Evolutionary conservation across 306 rosid species (phyloP).

Genomic region (Cajanus cajan): DNA sequence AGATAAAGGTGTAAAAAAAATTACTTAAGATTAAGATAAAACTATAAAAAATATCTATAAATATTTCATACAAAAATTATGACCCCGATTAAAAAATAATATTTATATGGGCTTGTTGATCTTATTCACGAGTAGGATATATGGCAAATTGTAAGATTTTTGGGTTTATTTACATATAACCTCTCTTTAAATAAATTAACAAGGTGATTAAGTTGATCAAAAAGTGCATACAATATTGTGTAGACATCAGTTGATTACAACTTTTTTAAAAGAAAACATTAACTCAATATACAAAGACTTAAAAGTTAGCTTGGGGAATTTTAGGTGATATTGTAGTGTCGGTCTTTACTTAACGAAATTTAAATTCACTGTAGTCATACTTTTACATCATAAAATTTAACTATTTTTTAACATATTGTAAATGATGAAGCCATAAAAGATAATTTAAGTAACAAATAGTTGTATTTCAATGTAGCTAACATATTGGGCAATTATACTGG

Average conservation of each 20-base stretch:
- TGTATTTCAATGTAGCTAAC: background rate
- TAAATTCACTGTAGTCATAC: background rate
- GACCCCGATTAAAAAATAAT: no score
- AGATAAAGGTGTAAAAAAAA: background rate
- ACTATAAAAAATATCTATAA: no score
- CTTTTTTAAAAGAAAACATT: background rate
- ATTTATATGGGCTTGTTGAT: background rate
- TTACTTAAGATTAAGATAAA: no score
- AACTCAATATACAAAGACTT: background rate
- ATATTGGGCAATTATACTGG: constrained; percentile 17
- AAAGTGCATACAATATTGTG: background rate
- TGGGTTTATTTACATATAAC: background rate
- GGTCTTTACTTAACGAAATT: background rate
- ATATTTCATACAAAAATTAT: no score
- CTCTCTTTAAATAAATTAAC: no score
- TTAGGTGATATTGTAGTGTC: background rate
- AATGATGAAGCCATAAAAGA: background rate
- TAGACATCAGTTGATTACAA: background rate
- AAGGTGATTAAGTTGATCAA: background rate
- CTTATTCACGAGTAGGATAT: background rate
- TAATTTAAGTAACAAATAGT: background rate
- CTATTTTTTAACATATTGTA: background rate
- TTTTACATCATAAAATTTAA: background rate
- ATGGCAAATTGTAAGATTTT: background rate
- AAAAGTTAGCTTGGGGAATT: background rate